These are phyloP conservation scores for Debaryomyces singareniensis DNA, from an alignment of 1,139 yeast species.

Conservation along the genomic window DNA sequence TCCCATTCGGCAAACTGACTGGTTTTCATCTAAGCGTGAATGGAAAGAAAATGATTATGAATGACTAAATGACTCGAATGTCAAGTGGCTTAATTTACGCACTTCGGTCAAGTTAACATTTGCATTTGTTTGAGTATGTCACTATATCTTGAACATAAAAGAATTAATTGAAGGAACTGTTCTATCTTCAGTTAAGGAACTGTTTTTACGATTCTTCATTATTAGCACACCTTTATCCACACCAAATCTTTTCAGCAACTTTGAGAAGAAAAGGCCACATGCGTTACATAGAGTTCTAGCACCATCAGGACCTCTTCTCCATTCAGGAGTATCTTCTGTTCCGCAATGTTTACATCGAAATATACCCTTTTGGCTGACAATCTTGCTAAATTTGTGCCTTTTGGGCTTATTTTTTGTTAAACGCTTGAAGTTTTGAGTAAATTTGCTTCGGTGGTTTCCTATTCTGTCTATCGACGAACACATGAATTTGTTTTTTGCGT, in stretches of 20 bases:
- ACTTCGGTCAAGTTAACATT: too few relatives aligned
- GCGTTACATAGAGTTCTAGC: conserved; percentile 41
- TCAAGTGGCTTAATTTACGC: neutral
- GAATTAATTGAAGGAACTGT: conserved; percentile 6
- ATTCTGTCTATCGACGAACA: too few relatives aligned
- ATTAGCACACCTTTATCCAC: conserved; percentile 16
- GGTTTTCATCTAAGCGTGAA: conserved; percentile 31
- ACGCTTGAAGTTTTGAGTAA: neutral
- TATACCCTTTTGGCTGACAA: neutral
- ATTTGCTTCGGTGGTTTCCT: neutral
- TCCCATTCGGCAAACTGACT: conserved; percentile 34
- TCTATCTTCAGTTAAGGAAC: conserved; percentile 10
- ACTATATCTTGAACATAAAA: neutral
- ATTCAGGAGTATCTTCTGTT: conserved; percentile 34
- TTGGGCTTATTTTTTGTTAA: neutral
- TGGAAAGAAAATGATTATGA: conserved; percentile 30
- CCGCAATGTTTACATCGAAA: conserved; percentile 22
- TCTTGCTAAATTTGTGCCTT: conserved; percentile 1
- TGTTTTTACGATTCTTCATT: conserved; percentile 19
- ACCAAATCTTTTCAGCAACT: conserved; percentile 24
- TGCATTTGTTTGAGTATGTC: neutral
- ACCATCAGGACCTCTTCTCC: conserved; percentile 43
- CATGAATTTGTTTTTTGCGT: neutral
- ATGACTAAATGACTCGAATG: neutral
- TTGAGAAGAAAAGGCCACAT: conserved; percentile 38